Evolutionary conservation across 1,139 yeast species (phyloP).

Genomic region (Spencermartinsiella ligniputridi): DNA sequence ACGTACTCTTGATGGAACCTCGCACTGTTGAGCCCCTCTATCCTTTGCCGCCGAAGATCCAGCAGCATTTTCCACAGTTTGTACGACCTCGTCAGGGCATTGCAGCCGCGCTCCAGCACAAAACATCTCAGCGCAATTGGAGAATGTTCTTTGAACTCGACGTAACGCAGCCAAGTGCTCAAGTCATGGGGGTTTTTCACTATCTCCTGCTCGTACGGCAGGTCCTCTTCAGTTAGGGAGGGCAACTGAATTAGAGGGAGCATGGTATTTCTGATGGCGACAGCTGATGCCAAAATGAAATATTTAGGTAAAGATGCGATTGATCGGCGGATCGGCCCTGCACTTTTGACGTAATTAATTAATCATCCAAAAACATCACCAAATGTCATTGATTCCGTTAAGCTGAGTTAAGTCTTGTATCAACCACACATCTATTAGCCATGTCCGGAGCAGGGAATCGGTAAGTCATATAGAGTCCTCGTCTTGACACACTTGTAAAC

Average conservation of each 20-base stretch:
- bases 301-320: too few relatives aligned
- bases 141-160: constrained; percentile 37
- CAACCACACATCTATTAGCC: background rate
- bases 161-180: constrained; percentile 53
- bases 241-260: too few relatives aligned
- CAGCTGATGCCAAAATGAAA: too few relatives aligned
- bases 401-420: background rate
- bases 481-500: background rate
- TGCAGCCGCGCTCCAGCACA: constrained; percentile 52
- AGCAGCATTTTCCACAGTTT: constrained; percentile 57
- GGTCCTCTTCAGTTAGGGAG: constrained; percentile 31
- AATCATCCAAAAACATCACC: background rate
- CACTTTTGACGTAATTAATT: background rate
- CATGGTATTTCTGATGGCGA: too few relatives aligned
- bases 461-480: constrained; percentile 14
- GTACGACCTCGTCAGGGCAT: constrained; percentile 44
- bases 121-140: constrained; percentile 38
- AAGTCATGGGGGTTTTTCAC: constrained; percentile 42
- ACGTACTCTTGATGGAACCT: constrained; percentile 33
- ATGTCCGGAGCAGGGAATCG: constrained; percentile 37
- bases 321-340: too few relatives aligned
- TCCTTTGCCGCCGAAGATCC: constrained; percentile 37
- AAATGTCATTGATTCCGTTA: background rate
- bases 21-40: constrained; percentile 20
- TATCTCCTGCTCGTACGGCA: constrained; percentile 46